Base-by-base conservation (phyloP, 306 rosid species). In the Datisca glomerata region DNA sequence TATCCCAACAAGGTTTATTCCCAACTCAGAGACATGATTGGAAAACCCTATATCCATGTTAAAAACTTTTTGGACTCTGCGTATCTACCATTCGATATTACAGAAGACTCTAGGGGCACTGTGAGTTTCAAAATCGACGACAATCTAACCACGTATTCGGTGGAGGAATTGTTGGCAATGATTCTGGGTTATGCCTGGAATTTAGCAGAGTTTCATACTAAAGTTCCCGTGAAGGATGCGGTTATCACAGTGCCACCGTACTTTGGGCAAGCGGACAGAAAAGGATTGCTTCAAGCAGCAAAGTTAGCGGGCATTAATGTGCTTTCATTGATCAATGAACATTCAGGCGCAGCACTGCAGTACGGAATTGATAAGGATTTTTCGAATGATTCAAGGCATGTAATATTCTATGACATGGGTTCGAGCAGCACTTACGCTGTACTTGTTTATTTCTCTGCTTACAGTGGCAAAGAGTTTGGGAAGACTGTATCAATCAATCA, bases 341-440 rank as follows among this genome's bases (percentile, higher is more conserved):
- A 89, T 61, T 84, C 95, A 3, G 98, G 98, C 12, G 98, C 98
- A 1, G 98, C 98, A 14, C 59, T 89, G 61, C 98, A 89, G 65
- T 89, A 89, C 55, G 98, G 98, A 33, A 89, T 89, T 18, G 98
- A 84, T 55, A 89, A 89, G 71, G 85, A 89, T 62, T 89, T 89
- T 54, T 68, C 93, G 0, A 89, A 89, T 32, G 92, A 49, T 49
- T 68, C 98, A 0, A 72, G 86, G 57, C 84, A 84, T 65, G 93
- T 89, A 18, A 64, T 89, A 28, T 80, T 89, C 69, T 89, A 89
- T 12, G 98, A 89, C 60, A 89, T 84, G 98, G 98, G 98, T 34
- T 66, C 98, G 6, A 75, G 80, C 73, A 84, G 93, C 59, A 78
- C 92, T 42, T 78, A 89, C 36, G 95, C 95, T 2, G 86, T 93